Evolutionary conservation across 306 rosid genomes (phyloP), one percentile per base, ranked within the genome.

Genomic region (Vigna reflexopilosa): DNA sequence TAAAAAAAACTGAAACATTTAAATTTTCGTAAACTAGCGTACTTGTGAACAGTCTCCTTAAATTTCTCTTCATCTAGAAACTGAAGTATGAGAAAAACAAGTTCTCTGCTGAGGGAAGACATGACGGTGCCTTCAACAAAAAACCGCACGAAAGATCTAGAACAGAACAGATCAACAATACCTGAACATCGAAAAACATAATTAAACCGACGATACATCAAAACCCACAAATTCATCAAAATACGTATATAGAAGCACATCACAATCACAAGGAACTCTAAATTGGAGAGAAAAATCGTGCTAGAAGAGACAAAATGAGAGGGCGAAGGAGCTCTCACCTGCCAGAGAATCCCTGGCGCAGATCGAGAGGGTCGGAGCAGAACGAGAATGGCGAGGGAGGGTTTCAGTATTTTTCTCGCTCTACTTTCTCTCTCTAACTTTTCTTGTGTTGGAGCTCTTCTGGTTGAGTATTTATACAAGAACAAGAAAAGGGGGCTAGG

Each of bases 61-160:
- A 93, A 96, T 93, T 96, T 96, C 85, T 96, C 99, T 87, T 96
- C 99, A 54, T 96, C 99, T 2, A 96, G 92, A 89, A 96, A 96
- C 91, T 96, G 99, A 82, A 96, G 99, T 91, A 96, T 96, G 56
- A 96, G 97, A 90, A 96, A 96, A 50, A 93, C 99, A 15, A 96
- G 96, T 77, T 96, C 99, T 78, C 99, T 91, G 96, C 99, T 96
- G 10, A 96, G 91, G 83, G 99, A 96, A 77, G 99, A 90, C 99
- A 96, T 96, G 71, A 73, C 85, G 83, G 84, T 50, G 82, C 70
- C 83, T 59, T 82, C 73, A 56, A 72, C 20, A 68, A 32, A 81
- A 30, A 78, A 52, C 61, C 58, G 54, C 84, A 81, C 1, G 76
- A 81, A 84, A 83, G 93, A 90, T 87, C 93, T 67, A 85, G 56